Evolutionary conservation across 2,329 filamentous ascomycete genomes (phyloP).

Genomic region (Cercospora zeina): DNA sequence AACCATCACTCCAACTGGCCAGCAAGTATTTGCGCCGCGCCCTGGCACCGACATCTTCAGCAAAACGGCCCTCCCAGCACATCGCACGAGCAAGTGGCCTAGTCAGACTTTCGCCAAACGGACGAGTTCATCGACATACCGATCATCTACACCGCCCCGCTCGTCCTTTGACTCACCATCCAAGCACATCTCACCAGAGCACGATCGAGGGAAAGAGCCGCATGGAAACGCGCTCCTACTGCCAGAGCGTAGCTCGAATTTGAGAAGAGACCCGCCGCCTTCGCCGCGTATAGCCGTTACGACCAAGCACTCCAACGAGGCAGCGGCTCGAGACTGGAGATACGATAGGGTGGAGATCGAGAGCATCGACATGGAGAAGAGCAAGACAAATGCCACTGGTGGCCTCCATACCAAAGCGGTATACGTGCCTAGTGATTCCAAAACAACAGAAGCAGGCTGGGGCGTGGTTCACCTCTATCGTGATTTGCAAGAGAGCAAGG

Average conservation of each 20-base stretch:
- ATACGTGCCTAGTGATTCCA: slow-evolving; percentile 69
- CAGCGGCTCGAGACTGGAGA: slow-evolving; percentile 69
- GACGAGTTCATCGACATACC: slow-evolving; percentile 17
- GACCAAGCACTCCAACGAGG: slow-evolving; percentile 48
- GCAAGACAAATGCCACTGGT: slow-evolving; percentile 44
- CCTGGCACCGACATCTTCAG: slow-evolving; percentile 49
- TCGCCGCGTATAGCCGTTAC: slow-evolving; percentile 38
- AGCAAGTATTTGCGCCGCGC: slow-evolving; percentile 43
- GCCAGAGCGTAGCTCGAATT: slow-evolving; percentile 40
- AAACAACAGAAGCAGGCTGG: slow-evolving; percentile 79
- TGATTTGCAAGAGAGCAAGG: slow-evolving; percentile 72
- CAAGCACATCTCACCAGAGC: slow-evolving; percentile 24
- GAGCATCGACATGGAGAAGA: slow-evolving; percentile 70
- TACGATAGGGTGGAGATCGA: slow-evolving; percentile 77
- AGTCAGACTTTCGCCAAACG: slow-evolving; percentile 25
- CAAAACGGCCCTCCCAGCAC: slow-evolving; percentile 46
- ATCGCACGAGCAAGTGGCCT: slow-evolving; percentile 45
- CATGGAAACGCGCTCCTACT: slow-evolving; percentile 42
- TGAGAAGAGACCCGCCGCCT: slow-evolving; percentile 41
- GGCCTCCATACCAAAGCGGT: slow-evolving; percentile 76
- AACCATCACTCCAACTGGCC: background rate
- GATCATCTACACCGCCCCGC: slow-evolving; percentile 17
- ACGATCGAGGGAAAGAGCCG: slow-evolving; percentile 29
- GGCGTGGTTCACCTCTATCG: slow-evolving; percentile 93
- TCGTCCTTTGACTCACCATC: slow-evolving; percentile 23